Base-by-base conservation (phyloP, 495 filamentous ascomycete genomes). In the Margaritispora aquatica region DNA sequence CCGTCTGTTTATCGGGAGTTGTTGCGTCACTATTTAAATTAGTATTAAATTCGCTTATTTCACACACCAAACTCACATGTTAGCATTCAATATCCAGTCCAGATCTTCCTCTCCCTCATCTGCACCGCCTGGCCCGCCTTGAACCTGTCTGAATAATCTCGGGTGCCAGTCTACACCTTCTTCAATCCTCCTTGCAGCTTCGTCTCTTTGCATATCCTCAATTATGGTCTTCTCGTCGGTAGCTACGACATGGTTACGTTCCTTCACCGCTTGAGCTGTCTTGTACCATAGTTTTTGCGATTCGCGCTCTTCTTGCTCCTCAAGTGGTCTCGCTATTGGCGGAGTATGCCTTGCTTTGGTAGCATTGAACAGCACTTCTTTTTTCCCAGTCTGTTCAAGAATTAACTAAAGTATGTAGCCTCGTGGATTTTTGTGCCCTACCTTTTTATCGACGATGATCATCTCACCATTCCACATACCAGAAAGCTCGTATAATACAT, bases 381-480 rank as follows among this genome's bases (percentile, higher is more conserved):
- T 94, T 54, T 96, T 85, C 17, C 89, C 85, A 23, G 88, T 96
- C 93, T 96, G 60, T 24, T 26, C 54, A 27, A 56, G 22, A n/a
- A 44, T 44, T n/a, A 44, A 17, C 38, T 3, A 44, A 17, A 15
- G 38, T n/a, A 44, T n/a, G 11, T 44, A 54, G 27, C 46, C 20
- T 1, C 51, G 48, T 9, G 48, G 17, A 27, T 36, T 1, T 13
- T 1, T 21, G 17, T 29, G 51, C 63, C 84, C 24, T 78, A 95
- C 92, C 72, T 83, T 82, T 57, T 90, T 68, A 72, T 96, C 81
- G 71, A 89, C 93, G 62, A 96, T 84, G 41, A 80, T 81, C 91
- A 97, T 97, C 70, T 97, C 91, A 27, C 88, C 89, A 71, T 85
- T 96, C 94, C 94, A 99, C 51, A 92, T 73, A 21, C 94, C 94